A percentile compares a stretch with the other conserved stretches of the same genome.
Evolutionary conservation across 495 filamentous ascomycete species (phyloP).

Genomic region (Aspergillus ostianus): DNA sequence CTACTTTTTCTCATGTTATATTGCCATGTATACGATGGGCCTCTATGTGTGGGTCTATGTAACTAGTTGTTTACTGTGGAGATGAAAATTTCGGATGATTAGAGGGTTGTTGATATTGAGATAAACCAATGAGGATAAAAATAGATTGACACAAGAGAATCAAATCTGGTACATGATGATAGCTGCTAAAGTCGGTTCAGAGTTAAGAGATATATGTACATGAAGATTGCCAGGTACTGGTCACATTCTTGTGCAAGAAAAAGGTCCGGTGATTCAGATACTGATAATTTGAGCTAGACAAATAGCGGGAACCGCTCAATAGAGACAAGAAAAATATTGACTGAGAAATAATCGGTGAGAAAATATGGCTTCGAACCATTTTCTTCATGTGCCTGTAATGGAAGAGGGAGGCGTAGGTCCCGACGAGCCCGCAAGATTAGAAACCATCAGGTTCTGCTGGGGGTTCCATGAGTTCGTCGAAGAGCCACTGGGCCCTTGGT

Average conservation of each 20-base stretch:
- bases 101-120: too few relatives aligned
- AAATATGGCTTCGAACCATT: neutral
- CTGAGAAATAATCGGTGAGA: neutral
- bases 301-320: neutral
- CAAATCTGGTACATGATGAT: too few relatives aligned
- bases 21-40: too few relatives aligned
- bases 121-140: too few relatives aligned
- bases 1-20: too few relatives aligned
- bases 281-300: neutral
- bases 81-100: too few relatives aligned
- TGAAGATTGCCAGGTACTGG: neutral
- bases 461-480: constrained; percentile 12
- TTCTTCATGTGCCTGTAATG: constrained; percentile 1
- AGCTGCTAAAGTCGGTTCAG: too few relatives aligned
- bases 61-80: too few relatives aligned
- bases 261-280: neutral
- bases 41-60: too few relatives aligned
- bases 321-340: neutral
- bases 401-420: constrained; percentile 10
- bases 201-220: neutral
- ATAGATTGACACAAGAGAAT: too few relatives aligned
- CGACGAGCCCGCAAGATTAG: constrained; percentile 4
- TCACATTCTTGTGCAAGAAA: neutral
- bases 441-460: constrained; percentile 4
- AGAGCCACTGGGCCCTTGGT: neutral